A percentile compares a stretch with the other conserved stretches of the same genome.
phyloP scores from a whole-genome alignment of 2,329 filamentous ascomycete species.

The Endoconidiophora polonica region DNA sequence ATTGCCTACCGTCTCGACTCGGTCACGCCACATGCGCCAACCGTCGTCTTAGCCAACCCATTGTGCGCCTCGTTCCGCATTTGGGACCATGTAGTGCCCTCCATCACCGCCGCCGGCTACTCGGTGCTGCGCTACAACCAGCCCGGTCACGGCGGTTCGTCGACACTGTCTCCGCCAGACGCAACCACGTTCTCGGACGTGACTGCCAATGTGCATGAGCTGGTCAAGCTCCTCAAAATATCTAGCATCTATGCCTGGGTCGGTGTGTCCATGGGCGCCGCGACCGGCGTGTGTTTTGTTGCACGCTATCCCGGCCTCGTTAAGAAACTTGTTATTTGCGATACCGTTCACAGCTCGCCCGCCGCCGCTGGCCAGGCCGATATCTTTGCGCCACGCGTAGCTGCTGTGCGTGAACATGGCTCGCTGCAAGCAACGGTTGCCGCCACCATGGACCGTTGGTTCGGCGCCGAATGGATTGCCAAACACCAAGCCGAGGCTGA shows the following conservation, averaged over 20 bases:
- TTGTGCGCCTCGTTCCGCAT: slow-evolving; percentile 21
- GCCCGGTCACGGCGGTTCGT: slow-evolving; percentile 26
- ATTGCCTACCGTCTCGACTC: slow-evolving; percentile 20
- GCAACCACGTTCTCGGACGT: slow-evolving; percentile 25
- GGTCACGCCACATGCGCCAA: slow-evolving; percentile 16
- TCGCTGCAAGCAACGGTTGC: slow-evolving; percentile 20
- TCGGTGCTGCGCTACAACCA: slow-evolving; percentile 27
- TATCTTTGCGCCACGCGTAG: slow-evolving; percentile 22
- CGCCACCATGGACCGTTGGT: slow-evolving; percentile 25
- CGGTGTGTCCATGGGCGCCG: slow-evolving; percentile 29
- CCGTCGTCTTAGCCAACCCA: slow-evolving; percentile 25
- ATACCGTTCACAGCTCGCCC: slow-evolving; percentile 25
- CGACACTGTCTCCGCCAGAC: slow-evolving; percentile 19
- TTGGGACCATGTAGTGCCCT: slow-evolving; percentile 25
- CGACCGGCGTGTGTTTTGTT: slow-evolving; percentile 24
- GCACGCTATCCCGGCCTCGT: slow-evolving; percentile 23
- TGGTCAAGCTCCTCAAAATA: slow-evolving; percentile 21
- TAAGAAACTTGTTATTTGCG: slow-evolving; percentile 23
- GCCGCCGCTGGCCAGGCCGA: slow-evolving; percentile 22
- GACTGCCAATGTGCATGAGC: slow-evolving; percentile 22
- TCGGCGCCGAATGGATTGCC: slow-evolving; percentile 23
- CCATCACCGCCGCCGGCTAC: slow-evolving; percentile 22
- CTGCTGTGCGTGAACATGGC: slow-evolving; percentile 20
- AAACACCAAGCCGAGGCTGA: slow-evolving; percentile 21
- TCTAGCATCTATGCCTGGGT: slow-evolving; percentile 24